Base-by-base conservation (phyloP, 441 rosid species). In the Daphne laureola region DNA sequence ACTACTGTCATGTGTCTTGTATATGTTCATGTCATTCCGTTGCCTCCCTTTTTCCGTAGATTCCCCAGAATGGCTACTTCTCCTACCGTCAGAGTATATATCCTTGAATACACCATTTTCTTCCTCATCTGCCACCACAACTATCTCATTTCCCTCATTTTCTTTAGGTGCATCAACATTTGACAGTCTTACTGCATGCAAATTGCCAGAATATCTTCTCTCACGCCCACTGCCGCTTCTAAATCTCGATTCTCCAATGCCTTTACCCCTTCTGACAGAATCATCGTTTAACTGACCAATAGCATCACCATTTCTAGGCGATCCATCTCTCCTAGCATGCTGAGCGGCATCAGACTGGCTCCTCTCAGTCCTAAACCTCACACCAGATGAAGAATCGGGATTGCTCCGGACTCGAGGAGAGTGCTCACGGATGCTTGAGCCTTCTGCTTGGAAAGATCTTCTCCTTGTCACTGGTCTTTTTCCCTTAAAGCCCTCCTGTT, bases 401-500 rank as follows among this genome's bases (percentile, higher is more conserved):
- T 59, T 68, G 14, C 36, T 42, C 45, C 54, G 69, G 18, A 62
- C 53, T 16, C 9, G 64, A 23, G 55, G 45, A 49, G 58, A 56
- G 56, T 45, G 41, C 23, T 2, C 57, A 41, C 67, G 61, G 54
- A 40, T 60, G 23, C 71, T 63, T 17, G 13, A 54, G 1, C 67
- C 38, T 46, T 74, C 77, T 36, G 73, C 68, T 16, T 46, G 47
- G 35, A 73, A 64, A 12, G 80, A 72, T 36, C 72, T 46, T 67
- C 78, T 75, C 62, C 67, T 55, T 31, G 57, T 41, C 58, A 47
- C 56, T 16, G 70, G 64, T 57, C 64, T 67, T 54, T 74, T 65
- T 51, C 79, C 79, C 58, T 53, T 65, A 58, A 84, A 81, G 40
- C 87, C 87, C 58, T 84, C 91, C 67, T 75, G 72, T 43, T 71